Percentiles rank a stretch among this genome's conserved stretches.
Conservation (phyloP, 2,329 filamentous ascomycete genomes). For the Fusarium hostae region DNA sequence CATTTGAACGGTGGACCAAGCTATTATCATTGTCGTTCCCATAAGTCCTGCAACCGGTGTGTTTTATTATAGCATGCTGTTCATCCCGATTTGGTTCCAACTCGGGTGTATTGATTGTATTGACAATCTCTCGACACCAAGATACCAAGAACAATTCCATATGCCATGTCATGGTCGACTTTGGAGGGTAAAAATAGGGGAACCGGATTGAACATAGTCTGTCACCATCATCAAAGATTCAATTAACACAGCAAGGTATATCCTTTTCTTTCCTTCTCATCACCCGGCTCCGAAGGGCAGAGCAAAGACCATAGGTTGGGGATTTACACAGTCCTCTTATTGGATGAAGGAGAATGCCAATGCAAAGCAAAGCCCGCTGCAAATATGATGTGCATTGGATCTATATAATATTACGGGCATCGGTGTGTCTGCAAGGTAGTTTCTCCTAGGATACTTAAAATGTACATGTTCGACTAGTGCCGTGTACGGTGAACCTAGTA, state of each 20-base stretch:
- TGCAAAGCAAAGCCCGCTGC: slow-evolving; percentile 31
- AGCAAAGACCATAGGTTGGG: not conserved
- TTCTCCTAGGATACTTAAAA: not conserved
- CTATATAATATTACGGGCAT: slow-evolving; percentile 2
- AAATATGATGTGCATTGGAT: slow-evolving; percentile 40
- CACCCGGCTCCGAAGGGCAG: not conserved
- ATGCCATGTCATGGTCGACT: not conserved
- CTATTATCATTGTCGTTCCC: not conserved
- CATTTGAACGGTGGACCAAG: not conserved
- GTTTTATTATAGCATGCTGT: not conserved
- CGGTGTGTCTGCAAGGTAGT: not conserved
- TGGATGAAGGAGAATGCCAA: slow-evolving; percentile 22
- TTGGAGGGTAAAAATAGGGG: not conserved
- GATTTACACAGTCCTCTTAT: not conserved
- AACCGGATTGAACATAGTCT: not conserved
- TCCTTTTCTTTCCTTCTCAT: not conserved
- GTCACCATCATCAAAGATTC: not conserved
- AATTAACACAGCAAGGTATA: not conserved
- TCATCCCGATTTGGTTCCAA: not conserved
- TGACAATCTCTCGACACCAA: not conserved
- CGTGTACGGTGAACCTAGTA: not conserved
- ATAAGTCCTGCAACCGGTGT: not conserved
- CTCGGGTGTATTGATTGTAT: not conserved
- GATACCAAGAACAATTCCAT: not conserved
- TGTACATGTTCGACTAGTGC: not conserved